phyloP scores from a whole-genome alignment of 1,284 basidiomycete genomes.

The Puccinia hordei region DNA sequence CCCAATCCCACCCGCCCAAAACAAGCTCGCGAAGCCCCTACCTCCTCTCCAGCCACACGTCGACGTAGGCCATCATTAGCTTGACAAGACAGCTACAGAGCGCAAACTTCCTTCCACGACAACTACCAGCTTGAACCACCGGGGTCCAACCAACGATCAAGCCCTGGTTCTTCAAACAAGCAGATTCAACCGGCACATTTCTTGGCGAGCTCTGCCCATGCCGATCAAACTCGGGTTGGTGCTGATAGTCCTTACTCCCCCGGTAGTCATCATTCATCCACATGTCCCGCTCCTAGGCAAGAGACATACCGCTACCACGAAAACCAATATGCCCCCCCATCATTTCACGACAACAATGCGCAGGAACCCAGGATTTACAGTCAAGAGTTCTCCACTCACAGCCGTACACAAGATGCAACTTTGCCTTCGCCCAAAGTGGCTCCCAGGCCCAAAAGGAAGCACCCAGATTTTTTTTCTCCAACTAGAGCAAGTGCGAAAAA shows the following conservation, averaged over 20 bases:
- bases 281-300: too few relatives aligned
- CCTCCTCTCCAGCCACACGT: background rate
- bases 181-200: background rate
- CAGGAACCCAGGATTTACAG: too few relatives aligned
- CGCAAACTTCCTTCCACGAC: background rate
- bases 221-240: background rate
- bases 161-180: background rate
- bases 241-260: too few relatives aligned
- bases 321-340: too few relatives aligned
- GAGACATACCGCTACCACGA: too few relatives aligned
- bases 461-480: background rate
- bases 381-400: too few relatives aligned
- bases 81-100: background rate
- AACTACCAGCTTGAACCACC: background rate
- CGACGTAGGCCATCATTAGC: background rate
- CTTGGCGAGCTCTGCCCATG: background rate
- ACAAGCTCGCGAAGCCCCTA: background rate
- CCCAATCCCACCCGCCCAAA: background rate
- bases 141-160: background rate
- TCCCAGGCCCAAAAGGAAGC: background rate
- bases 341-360: too few relatives aligned
- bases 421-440: background rate
- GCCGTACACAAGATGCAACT: too few relatives aligned
- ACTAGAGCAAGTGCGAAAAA: too few relatives aligned
- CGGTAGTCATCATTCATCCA: too few relatives aligned